These are phyloP conservation scores for Aureobasidium sp. DNA, from an alignment of 2,329 filamentous ascomycete genomes.

Conservation along the genomic window DNA sequence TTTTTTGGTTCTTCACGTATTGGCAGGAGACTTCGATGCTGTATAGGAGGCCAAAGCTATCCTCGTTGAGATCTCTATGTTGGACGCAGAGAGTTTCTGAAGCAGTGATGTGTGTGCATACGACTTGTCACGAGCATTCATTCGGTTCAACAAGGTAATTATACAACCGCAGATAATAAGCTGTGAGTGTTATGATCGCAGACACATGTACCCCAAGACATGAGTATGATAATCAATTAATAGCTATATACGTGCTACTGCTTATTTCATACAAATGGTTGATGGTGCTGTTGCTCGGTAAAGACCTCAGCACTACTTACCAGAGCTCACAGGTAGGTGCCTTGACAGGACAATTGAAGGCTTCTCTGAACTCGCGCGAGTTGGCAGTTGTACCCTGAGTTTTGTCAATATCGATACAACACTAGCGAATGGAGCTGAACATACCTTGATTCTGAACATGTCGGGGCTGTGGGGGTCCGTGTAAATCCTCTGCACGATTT, in stretches of 20 bases:
- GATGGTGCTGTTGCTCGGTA: background rate
- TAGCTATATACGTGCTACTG: background rate
- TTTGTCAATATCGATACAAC: background rate
- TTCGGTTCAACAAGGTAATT: no score
- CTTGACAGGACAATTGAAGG: constrained; percentile 58
- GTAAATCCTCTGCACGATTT: constrained; percentile 51
- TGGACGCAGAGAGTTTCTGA: no score
- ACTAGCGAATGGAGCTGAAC: background rate
- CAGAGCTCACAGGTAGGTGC: constrained; percentile 64
- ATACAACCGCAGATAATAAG: no score
- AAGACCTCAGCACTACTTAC: constrained; percentile 35
- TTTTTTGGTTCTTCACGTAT: no score
- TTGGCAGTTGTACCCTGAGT: constrained; percentile 56
- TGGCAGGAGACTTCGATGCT: no score
- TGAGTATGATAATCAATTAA: background rate
- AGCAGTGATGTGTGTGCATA: no score
- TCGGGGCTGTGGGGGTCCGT: constrained; percentile 60
- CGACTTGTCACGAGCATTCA: no score
- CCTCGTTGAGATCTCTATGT: no score
- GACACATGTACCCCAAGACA: no score
- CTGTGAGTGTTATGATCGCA: no score
- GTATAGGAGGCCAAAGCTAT: no score
- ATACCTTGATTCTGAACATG: constrained; percentile 43
- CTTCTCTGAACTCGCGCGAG: constrained; percentile 59
- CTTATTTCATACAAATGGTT: background rate